These are phyloP conservation scores for Adiantum capillusveneris DNA, from an alignment of 75 land plant species.

Conservation along the genomic window DNA sequence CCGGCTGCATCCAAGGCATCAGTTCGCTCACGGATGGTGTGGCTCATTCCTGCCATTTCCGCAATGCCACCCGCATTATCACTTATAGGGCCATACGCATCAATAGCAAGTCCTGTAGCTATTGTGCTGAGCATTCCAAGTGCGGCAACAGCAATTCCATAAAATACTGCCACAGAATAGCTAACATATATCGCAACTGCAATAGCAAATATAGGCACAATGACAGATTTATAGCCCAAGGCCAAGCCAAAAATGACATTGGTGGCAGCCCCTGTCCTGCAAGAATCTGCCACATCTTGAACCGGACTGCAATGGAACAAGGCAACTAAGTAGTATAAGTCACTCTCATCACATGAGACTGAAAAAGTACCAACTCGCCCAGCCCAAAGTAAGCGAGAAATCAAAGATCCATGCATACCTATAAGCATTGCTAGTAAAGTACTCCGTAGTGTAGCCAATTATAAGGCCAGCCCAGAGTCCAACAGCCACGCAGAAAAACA, in stretches of 20 bases:
- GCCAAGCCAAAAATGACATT: constrained; percentile 78
- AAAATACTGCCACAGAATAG: constrained; percentile 71
- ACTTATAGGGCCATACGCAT: constrained; percentile 88
- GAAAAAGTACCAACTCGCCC: not conserved
- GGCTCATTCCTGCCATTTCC: constrained; percentile 84
- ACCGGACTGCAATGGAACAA: constrained; percentile 50
- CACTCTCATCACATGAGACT: not conserved
- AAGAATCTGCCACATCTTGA: constrained; percentile 79
- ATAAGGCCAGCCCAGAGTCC: constrained; percentile 77
- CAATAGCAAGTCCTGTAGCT: constrained; percentile 75
- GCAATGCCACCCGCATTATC: constrained; percentile 93
- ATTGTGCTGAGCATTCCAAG: constrained; percentile 82
- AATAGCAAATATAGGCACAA: constrained; percentile 77
- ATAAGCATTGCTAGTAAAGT: constrained; percentile 79
- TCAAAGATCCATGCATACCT: constrained; percentile 28
- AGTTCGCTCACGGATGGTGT: constrained; percentile 62
- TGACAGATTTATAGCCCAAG: too few relatives aligned
- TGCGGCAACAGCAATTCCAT: constrained; percentile 81
- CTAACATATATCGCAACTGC: constrained; percentile 74
- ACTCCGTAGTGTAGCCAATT: constrained; percentile 71
- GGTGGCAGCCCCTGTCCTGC: constrained; percentile 81
- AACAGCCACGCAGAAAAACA: constrained; percentile 64
- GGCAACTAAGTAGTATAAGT: not conserved
- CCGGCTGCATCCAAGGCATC: constrained; percentile 90
- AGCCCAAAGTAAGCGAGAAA: constrained; percentile 1